These are phyloP conservation scores for Colletotrichum costaricense DNA, from an alignment of 2,329 filamentous ascomycete species.

Conservation along the genomic window DNA sequence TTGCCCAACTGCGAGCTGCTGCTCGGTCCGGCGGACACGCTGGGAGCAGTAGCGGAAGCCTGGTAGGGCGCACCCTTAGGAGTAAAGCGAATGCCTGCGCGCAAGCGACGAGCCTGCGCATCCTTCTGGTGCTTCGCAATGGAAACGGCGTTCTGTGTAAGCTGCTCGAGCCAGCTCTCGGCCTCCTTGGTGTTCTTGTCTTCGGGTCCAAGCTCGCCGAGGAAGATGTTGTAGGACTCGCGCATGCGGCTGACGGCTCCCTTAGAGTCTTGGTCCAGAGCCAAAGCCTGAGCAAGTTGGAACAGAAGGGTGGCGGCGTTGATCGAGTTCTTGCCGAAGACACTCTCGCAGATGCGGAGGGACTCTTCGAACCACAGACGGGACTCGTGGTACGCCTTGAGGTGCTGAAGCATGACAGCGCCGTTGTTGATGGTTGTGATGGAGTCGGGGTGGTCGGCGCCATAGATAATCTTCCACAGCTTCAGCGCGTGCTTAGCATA, in stretches of 20 bases:
- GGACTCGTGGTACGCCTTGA: constrained; percentile 95
- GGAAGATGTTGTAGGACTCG: constrained; percentile 96
- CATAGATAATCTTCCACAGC: constrained; percentile 97
- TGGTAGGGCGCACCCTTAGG: constrained; percentile 72
- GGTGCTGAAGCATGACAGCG: constrained; percentile 96
- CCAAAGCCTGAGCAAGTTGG: constrained; percentile 95
- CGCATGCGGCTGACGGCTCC: constrained; percentile 93
- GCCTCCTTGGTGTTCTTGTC: constrained; percentile 99
- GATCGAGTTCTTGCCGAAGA: constrained; percentile 90
- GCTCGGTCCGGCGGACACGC: constrained; percentile 37
- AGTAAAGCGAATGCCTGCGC: constrained; percentile 76
- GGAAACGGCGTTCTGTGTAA: constrained; percentile 93
- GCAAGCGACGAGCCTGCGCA: constrained; percentile 78
- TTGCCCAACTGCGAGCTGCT: constrained; percentile 34
- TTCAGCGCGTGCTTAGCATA: constrained; percentile 94
- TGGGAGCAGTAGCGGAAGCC: constrained; percentile 46
- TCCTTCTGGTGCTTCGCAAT: constrained; percentile 96
- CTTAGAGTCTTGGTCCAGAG: constrained; percentile 95
- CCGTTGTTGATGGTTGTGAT: constrained; percentile 99
- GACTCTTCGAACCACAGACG: constrained; percentile 97
- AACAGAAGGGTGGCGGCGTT: constrained; percentile 96
- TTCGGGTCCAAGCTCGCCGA: constrained; percentile 83
- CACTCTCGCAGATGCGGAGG: constrained; percentile 85
- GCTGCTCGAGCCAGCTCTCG: constrained; percentile 94
- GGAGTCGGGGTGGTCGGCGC: constrained; percentile 91